These are phyloP conservation scores for Lepraria neglecta DNA, from an alignment of 495 filamentous ascomycete genomes.

Conservation along the genomic window DNA sequence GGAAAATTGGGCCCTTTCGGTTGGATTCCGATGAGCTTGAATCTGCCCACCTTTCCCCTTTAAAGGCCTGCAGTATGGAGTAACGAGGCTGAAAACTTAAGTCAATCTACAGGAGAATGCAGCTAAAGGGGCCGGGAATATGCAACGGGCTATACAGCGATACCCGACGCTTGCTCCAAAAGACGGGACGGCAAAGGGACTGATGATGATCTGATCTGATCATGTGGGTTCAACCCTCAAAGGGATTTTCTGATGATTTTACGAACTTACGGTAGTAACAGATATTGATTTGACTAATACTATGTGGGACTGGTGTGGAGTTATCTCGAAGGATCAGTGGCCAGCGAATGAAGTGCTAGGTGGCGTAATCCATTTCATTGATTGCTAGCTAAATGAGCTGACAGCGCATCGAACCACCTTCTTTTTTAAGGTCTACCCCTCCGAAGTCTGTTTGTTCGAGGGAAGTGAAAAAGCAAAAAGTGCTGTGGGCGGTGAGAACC, in stretches of 20 bases:
- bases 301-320: conserved; percentile 15
- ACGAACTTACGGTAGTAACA: too few relatives aligned
- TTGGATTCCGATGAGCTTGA: conserved; percentile 10
- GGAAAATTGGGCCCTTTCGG: conserved; percentile 9
- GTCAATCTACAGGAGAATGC: conserved; percentile 12
- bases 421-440: conserved; percentile 13
- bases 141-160: conserved; percentile 16
- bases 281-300: conserved; percentile 11
- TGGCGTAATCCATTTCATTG: conserved; percentile 14
- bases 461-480: conserved; percentile 8
- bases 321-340: background rate
- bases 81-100: conserved; percentile 6
- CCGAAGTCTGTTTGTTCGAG: conserved; percentile 8
- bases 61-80: conserved; percentile 9
- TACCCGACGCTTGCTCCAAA: conserved; percentile 2
- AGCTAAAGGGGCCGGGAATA: conserved; percentile 12
- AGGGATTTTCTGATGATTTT: too few relatives aligned
- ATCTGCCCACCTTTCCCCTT: background rate
- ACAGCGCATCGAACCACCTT: conserved; percentile 18
- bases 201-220: background rate
- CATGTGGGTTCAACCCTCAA: too few relatives aligned
- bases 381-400: conserved; percentile 17
- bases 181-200: background rate
- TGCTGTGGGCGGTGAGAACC: background rate
- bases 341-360: background rate